These are phyloP conservation scores for Colletotrichum cuscutae DNA, from an alignment of 2,329 filamentous ascomycete species.

Conservation along the genomic window DNA sequence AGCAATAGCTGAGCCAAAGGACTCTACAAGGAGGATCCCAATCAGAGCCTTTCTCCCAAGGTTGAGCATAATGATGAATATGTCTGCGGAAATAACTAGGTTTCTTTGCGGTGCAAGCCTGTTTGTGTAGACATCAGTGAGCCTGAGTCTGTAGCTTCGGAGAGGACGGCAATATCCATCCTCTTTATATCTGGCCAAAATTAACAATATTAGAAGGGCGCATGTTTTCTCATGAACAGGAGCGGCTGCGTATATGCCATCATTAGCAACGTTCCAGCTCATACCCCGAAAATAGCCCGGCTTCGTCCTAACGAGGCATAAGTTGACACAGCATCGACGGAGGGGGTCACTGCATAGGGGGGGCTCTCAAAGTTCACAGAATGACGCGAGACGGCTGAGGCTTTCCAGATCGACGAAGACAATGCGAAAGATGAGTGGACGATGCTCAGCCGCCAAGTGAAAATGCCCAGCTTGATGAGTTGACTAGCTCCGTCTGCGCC, in stretches of 20 bases:
- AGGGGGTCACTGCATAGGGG: background rate
- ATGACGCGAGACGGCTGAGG: background rate
- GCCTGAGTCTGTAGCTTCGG: accelerated
- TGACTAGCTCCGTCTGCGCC: background rate
- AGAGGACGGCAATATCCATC: background rate
- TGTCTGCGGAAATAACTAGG: too few species aligned
- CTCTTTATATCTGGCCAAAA: background rate
- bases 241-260: background rate
- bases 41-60: conserved; percentile 7
- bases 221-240: background rate
- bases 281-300: background rate
- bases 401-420: background rate
- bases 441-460: background rate
- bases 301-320: too few species aligned
- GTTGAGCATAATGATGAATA: background rate
- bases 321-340: background rate
- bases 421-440: background rate
- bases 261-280: too few species aligned
- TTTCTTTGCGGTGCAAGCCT: background rate
- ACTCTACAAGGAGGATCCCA: conserved; percentile 11
- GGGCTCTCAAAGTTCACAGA: background rate
- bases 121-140: too few species aligned
- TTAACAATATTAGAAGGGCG: background rate
- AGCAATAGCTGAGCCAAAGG: conserved; percentile 3
- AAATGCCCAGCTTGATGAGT: background rate